A percentile compares a stretch with the other conserved stretches of the same genome.
Evolutionary conservation across 345 rosid species (phyloP).

Genomic region (Xanthoceras sorbifolium): DNA sequence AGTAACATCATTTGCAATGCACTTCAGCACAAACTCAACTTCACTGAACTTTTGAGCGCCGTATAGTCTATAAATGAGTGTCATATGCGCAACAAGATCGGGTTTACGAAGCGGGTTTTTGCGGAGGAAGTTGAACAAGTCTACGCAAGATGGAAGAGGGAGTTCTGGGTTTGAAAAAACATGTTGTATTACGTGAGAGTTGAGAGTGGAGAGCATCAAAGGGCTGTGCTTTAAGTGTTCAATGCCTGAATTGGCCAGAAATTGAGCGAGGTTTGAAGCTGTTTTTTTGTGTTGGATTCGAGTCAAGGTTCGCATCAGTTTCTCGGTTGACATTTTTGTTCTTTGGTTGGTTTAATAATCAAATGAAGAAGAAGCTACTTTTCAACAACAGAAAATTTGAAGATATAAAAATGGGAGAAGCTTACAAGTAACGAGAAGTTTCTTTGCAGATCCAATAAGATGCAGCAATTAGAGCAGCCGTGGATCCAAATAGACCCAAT

Average conservation of each 20-base stretch:
- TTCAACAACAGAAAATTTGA: too few relatives aligned
- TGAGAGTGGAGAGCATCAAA: slow-evolving; percentile 46
- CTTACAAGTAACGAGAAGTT: too few relatives aligned
- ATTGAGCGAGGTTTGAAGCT: slow-evolving; percentile 31
- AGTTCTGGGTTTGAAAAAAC: slow-evolving; percentile 55
- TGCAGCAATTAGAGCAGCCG: too few relatives aligned
- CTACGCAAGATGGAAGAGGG: slow-evolving; percentile 48
- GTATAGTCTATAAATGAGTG: slow-evolving; percentile 47
- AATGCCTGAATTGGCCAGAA: slow-evolving; percentile 31
- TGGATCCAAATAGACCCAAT: too few relatives aligned
- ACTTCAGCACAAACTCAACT: slow-evolving; percentile 48
- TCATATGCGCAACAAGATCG: slow-evolving; percentile 49
- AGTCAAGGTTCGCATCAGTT: slow-evolving; percentile 26
- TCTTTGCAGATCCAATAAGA: too few relatives aligned
- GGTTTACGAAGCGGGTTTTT: slow-evolving; percentile 41
- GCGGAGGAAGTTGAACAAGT: slow-evolving; percentile 55
- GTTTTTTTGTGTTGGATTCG: slow-evolving; percentile 15
- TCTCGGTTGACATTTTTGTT: slow-evolving; percentile 33
- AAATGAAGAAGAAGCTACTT: too few relatives aligned
- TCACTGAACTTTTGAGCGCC: slow-evolving; percentile 41
- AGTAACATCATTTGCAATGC: slow-evolving; percentile 36
- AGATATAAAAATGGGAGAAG: too few relatives aligned
- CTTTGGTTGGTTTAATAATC: background rate
- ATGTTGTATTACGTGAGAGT: slow-evolving; percentile 43
- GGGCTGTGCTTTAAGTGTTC: too few relatives aligned